A percentile compares a stretch with the other conserved stretches of the same genome.
Conservation (phyloP, 441 rosid species). For the Pelargonium australe region DNA sequence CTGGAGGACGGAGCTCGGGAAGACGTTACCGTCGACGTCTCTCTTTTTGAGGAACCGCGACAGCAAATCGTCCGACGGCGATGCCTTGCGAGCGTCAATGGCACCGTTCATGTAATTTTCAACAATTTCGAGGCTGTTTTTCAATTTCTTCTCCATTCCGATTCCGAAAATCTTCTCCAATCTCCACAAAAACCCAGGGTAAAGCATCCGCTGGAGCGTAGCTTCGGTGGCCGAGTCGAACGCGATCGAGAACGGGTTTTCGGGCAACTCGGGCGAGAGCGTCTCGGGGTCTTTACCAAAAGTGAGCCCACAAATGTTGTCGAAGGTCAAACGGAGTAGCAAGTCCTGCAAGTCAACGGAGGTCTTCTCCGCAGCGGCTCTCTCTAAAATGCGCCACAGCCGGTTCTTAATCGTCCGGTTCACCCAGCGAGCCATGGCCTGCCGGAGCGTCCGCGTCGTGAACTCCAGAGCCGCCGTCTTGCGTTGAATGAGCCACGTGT, state of each 20-base stretch:
- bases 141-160: conserved; percentile 78
- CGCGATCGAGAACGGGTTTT: conserved; percentile 67
- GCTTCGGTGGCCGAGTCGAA: conserved; percentile 95
- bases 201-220: conserved; percentile 71
- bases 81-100: conserved; percentile 58
- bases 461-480: conserved; percentile 94
- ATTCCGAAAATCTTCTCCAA: conserved; percentile 61
- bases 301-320: conserved; percentile 87
- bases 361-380: conserved; percentile 47
- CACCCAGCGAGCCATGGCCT: conserved; percentile 98
- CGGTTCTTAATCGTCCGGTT: conserved; percentile 61
- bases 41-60: conserved; percentile 87
- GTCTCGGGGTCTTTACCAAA: conserved; percentile 94
- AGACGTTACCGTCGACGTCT: conserved; percentile 38
- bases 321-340: conserved; percentile 87
- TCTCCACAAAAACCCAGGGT: conserved; percentile 90
- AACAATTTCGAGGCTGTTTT: conserved; percentile 61
- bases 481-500: conserved; percentile 91
- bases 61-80: conserved; percentile 66
- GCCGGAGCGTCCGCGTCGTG: conserved; percentile 93
- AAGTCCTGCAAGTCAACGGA: conserved; percentile 93
- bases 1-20: conserved; percentile 62
- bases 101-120: conserved; percentile 59
- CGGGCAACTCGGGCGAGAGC: conserved; percentile 60
- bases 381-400: conserved; percentile 59